These are phyloP conservation scores for Anaeramoeba flamelloides DNA, from an alignment of 78 protist species.

Conservation along the genomic window DNA sequence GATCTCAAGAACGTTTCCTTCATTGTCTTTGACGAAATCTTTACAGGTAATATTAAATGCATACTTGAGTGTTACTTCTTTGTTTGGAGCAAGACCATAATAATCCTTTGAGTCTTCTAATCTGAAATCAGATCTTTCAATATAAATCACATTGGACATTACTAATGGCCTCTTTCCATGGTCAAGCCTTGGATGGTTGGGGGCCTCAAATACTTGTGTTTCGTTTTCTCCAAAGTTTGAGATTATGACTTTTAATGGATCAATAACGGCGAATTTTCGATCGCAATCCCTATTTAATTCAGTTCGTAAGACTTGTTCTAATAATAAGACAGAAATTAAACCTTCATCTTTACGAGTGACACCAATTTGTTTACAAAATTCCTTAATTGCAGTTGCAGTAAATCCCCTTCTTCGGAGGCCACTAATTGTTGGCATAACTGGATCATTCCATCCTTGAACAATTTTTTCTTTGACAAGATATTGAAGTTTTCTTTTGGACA, in stretches of 20 bases:
- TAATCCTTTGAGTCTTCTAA: slow-evolving; percentile 16
- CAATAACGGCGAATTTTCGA: slow-evolving; percentile 30
- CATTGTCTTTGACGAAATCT: slow-evolving; percentile 24
- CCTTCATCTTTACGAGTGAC: slow-evolving; percentile 41
- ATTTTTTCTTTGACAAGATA: slow-evolving; percentile 33
- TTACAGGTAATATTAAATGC: slow-evolving; percentile 37
- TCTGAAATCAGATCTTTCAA: slow-evolving; percentile 63
- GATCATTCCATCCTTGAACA: not conserved
- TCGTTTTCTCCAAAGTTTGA: slow-evolving; percentile 20
- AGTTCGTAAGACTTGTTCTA: slow-evolving; percentile 37
- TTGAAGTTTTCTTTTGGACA: slow-evolving; percentile 80
- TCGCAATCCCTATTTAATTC: slow-evolving; percentile 25
- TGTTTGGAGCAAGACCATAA: slow-evolving; percentile 61
- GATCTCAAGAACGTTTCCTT: slow-evolving; percentile 35
- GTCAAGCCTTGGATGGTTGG: slow-evolving; percentile 53
- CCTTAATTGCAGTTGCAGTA: slow-evolving; percentile 5
- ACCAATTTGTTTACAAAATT: slow-evolving; percentile 46
- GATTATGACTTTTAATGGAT: slow-evolving; percentile 49
- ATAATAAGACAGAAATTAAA: not conserved
- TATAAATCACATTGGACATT: slow-evolving; percentile 46
- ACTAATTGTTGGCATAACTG: not conserved
- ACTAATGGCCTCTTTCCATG: slow-evolving; percentile 37
- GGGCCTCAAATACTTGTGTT: slow-evolving; percentile 22
- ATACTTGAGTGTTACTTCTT: slow-evolving; percentile 39
- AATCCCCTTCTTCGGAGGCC: not conserved